Percentiles rank a stretch among this genome's conserved stretches.
These are phyloP conservation scores for Mycena sp. DNA, from an alignment of 1,284 basidiomycete species.

Conservation along the genomic window DNA sequence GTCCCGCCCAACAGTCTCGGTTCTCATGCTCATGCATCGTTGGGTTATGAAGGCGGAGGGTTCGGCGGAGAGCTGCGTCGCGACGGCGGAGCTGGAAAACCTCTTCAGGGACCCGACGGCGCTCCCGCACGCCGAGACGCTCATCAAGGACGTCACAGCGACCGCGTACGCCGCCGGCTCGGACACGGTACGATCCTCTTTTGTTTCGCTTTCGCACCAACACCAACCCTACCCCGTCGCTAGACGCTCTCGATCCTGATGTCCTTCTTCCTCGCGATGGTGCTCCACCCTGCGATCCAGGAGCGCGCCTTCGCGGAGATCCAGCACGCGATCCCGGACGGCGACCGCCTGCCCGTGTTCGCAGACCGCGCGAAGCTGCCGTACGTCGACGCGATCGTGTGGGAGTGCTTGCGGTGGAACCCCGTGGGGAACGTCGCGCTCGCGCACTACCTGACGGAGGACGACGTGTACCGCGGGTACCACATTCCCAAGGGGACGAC, in stretches of 20 bases:
- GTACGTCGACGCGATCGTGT: slow-evolving; percentile 40
- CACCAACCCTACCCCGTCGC: background rate
- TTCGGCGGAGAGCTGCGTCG: slow-evolving; percentile 9
- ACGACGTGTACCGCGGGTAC: slow-evolving; percentile 54
- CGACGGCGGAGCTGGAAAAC: slow-evolving; percentile 8
- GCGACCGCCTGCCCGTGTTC: slow-evolving; percentile 46
- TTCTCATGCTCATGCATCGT: no score
- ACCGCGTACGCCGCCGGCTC: slow-evolving; percentile 51
- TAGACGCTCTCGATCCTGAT: slow-evolving; percentile 45
- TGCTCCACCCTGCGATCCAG: slow-evolving; percentile 48
- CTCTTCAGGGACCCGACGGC: slow-evolving; percentile 34
- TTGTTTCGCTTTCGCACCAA: slow-evolving; percentile 28
- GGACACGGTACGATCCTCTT: slow-evolving; percentile 45
- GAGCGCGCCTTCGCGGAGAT: slow-evolving; percentile 45
- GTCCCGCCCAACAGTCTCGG: no score
- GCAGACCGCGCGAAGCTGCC: slow-evolving; percentile 45
- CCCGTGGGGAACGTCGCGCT: slow-evolving; percentile 51
- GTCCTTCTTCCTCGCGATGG: slow-evolving; percentile 52
- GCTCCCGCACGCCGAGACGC: slow-evolving; percentile 40
- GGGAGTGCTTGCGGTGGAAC: slow-evolving; percentile 51
- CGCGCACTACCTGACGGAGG: slow-evolving; percentile 40
- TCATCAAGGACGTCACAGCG: slow-evolving; percentile 52
- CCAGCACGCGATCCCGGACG: slow-evolving; percentile 36
- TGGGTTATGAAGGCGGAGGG: background rate
- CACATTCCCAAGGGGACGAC: slow-evolving; percentile 52